phyloP scores from a whole-genome alignment of 768 basidiomycete species.

The Mycena epipterygia region DNA sequence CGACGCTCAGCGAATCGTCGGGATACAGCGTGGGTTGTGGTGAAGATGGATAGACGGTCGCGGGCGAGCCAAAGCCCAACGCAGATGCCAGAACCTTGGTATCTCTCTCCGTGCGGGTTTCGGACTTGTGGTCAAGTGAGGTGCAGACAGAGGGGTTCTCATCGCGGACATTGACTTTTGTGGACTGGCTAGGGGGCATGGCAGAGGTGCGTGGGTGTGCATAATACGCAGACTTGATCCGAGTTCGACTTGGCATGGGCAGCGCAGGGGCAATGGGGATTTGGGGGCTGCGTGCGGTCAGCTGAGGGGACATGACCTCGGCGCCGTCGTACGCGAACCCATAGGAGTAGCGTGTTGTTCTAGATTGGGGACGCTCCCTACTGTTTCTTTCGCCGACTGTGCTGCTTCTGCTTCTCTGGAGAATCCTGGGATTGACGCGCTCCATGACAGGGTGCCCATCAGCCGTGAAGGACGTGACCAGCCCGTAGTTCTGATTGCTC shows the following conservation, averaged over 20 bases:
- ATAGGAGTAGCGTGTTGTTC: slow-evolving; percentile 48
- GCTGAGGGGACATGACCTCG: slow-evolving; percentile 60
- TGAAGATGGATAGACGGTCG: slow-evolving; percentile 58
- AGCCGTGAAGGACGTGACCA: slow-evolving; percentile 51
- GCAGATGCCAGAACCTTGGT: slow-evolving; percentile 51
- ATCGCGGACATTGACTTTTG: slow-evolving; percentile 38
- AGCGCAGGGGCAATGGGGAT: slow-evolving; percentile 39
- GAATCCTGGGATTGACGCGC: slow-evolving; percentile 47
- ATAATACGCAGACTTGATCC: slow-evolving; percentile 79
- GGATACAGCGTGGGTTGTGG: slow-evolving; percentile 78
- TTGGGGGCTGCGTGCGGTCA: slow-evolving; percentile 43
- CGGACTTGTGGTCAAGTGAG: slow-evolving; percentile 55
- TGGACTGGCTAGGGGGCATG: slow-evolving; percentile 49
- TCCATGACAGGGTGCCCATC: slow-evolving; percentile 56
- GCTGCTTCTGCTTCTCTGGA: slow-evolving; percentile 39
- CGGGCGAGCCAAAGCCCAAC: slow-evolving; percentile 56
- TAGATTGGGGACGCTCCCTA: slow-evolving; percentile 33
- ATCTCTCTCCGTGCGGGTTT: slow-evolving; percentile 59
- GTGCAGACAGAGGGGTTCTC: slow-evolving; percentile 48
- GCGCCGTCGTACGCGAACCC: slow-evolving; percentile 68
- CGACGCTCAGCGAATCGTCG: slow-evolving; percentile 78
- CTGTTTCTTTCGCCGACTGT: slow-evolving; percentile 34
- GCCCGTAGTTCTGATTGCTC: slow-evolving; percentile 35
- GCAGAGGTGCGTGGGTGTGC: slow-evolving; percentile 69
- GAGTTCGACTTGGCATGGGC: slow-evolving; percentile 65